Percentiles rank a stretch among this genome's conserved stretches.
These are phyloP conservation scores for Pestalotiopsis sp. DNA, from an alignment of 2,329 filamentous ascomycete genomes.

Conservation along the genomic window DNA sequence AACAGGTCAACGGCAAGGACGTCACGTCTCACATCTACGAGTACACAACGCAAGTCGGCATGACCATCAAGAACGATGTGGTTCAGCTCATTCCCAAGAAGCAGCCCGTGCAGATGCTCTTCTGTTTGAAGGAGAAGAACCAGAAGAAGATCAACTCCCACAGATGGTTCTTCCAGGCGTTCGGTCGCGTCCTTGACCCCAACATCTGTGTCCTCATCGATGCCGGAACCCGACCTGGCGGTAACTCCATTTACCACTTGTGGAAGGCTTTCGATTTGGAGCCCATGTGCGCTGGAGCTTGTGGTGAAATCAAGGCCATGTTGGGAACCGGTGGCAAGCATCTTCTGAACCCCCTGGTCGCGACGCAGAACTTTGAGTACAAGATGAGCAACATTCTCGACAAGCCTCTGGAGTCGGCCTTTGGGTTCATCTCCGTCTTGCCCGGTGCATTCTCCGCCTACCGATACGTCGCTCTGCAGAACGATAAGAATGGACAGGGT, in stretches of 20 bases:
- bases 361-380: constrained; percentile 98
- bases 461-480: constrained; percentile 92
- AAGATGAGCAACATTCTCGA: constrained; percentile 99
- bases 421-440: constrained; percentile 96
- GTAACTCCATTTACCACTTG: constrained; percentile 93
- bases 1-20: constrained; percentile 94
- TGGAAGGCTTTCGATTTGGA: constrained; percentile 99
- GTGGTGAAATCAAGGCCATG: constrained; percentile 97
- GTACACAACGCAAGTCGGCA: constrained; percentile 83
- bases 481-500: constrained; percentile 93
- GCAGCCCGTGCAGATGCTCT: constrained; percentile 93
- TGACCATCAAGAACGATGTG: constrained; percentile 88
- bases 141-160: constrained; percentile 99
- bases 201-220: constrained; percentile 97
- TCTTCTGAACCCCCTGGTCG: constrained; percentile 90
- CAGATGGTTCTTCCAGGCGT: constrained; percentile 98
- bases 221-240: constrained; percentile 92
- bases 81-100: constrained; percentile 83
- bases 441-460: constrained; percentile 95
- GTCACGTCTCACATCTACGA: constrained; percentile 98
- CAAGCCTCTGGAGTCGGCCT: constrained; percentile 95
- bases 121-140: constrained; percentile 99
- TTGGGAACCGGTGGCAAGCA: constrained; percentile 84
- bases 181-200: constrained; percentile 87
- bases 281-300: constrained; percentile 96